A percentile compares a stretch with the other conserved stretches of the same genome.
These are phyloP conservation scores for Kitagawia praeruptora DNA, from an alignment of 129 eudicot genomes.

Conservation along the genomic window DNA sequence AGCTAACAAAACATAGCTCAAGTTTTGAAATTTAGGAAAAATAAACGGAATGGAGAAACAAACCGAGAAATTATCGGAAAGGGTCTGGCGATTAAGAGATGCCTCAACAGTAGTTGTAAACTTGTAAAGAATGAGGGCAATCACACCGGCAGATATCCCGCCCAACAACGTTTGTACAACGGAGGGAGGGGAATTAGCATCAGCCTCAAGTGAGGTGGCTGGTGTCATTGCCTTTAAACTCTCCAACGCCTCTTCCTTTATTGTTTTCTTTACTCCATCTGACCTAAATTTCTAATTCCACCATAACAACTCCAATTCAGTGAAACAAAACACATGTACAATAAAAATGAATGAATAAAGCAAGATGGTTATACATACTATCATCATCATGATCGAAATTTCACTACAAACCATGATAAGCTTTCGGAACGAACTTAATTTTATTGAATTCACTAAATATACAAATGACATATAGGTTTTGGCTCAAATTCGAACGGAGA, in stretches of 20 bases:
- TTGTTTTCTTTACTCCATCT: constrained; percentile 59
- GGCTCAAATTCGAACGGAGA: background rate
- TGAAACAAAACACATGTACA: background rate
- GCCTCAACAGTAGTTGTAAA: constrained; percentile 82
- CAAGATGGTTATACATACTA: background rate
- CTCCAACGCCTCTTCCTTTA: constrained; percentile 84
- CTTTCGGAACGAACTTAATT: background rate
- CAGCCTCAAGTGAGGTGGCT: constrained; percentile 23
- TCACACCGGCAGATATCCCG: constrained; percentile 75
- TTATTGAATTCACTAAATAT: background rate
- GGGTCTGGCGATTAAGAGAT: constrained; percentile 70
- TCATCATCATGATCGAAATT: background rate
- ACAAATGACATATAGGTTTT: background rate
- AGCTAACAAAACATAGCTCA: background rate
- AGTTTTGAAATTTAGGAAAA: background rate
- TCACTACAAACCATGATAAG: background rate
- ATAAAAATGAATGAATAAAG: background rate
- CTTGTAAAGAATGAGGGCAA: constrained; percentile 81
- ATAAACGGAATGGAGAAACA: constrained; percentile 20
- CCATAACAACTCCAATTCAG: constrained; percentile 11
- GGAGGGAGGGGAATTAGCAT: constrained; percentile 54
- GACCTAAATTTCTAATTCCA: constrained; percentile 75
- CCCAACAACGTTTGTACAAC: constrained; percentile 80
- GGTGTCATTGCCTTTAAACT: constrained; percentile 73
- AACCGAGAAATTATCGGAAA: constrained; percentile 80